phyloP scores from a whole-genome alignment of 495 filamentous ascomycete genomes.

The Podospora appendiculata region DNA sequence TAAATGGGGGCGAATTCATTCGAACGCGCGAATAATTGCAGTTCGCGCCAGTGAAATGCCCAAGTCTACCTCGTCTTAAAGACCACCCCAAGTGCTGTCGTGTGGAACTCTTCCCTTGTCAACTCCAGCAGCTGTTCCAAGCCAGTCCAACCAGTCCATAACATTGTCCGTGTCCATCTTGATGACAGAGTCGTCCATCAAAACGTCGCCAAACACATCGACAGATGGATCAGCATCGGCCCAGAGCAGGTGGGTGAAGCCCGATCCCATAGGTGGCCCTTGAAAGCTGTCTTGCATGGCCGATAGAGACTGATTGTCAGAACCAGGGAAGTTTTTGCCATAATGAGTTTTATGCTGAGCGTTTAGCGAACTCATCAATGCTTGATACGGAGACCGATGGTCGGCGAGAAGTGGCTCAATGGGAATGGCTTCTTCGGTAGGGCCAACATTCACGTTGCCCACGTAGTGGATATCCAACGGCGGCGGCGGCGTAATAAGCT shows the following conservation, averaged over 20 bases:
- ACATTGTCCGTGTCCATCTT: slow-evolving; percentile 23
- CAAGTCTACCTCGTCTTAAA: too few relatives aligned
- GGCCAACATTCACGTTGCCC: too few relatives aligned
- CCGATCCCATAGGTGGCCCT: neutral
- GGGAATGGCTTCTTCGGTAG: too few relatives aligned
- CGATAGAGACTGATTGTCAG: neutral
- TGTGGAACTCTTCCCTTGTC: too few relatives aligned
- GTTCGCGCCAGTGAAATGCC: too few relatives aligned
- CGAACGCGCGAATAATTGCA: too few relatives aligned
- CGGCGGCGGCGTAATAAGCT: neutral
- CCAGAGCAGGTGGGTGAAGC: slow-evolving; percentile 24
- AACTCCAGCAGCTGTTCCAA: slow-evolving; percentile 9
- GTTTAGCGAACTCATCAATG: neutral
- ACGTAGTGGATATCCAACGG: too few relatives aligned
- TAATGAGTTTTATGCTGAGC: too few relatives aligned
- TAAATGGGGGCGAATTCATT: too few relatives aligned
- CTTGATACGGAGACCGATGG: neutral
- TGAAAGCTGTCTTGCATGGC: neutral
- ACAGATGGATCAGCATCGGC: slow-evolving; percentile 4
- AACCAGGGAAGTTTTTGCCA: too few relatives aligned
- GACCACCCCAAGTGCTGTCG: too few relatives aligned
- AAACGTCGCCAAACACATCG: neutral
- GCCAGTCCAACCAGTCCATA: slow-evolving; percentile 30
- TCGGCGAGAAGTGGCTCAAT: neutral
- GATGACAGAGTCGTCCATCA: slow-evolving; percentile 10